Evolutionary conservation across 1,139 yeast genomes (phyloP), one percentile per base, ranked within the genome.

Genomic region (Taphrina sp.): DNA sequence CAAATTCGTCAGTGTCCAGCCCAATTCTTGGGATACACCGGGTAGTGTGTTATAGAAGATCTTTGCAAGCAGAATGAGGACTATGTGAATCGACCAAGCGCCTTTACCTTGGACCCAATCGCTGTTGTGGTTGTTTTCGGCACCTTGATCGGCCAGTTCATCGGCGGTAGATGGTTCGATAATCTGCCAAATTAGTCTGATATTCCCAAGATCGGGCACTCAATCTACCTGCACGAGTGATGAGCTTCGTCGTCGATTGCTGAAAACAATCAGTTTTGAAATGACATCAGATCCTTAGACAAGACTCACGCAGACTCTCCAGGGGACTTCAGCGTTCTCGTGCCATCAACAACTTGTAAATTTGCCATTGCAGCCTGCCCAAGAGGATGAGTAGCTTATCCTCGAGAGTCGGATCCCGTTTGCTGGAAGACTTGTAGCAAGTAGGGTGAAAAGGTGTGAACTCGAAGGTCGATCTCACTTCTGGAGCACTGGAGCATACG

Each of bases 31-130:
- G 59, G 84, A 82, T 33, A 86, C 80, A 20, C 83, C 81, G 1
- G 88, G 88, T 31, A 90, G 74, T 61, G 88, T 76, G 69, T 88
- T 89, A 70, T 80, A 90, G 62, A 88, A 79, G 36, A 86, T 67
- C 67, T 88, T 86, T 59, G 90, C 74, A 54, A 88, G 73, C 39
- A 81, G 68, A 58, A 92, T 87, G 49, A 92, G 77, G 29, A 90
- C 95, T 58, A 90, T 75, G 70, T 92, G 98, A 58, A 92, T 83
- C 28, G 84, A 74, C 98, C 98, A 92, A 1, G 97, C 97, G 31
- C 77, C 95, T 66, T 92, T 89, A 65, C 82, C 85, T 68, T 89
- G 87, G 38, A 92, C 96, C 98, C 98, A 92, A 63, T 84, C 83
- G 45, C 96, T 96, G 69, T 92, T 92, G 70, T 88, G 78, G 68